Evolutionary conservation across 2,329 filamentous ascomycete species (phyloP).

Genomic region (Chaetomiaceae sp.): DNA sequence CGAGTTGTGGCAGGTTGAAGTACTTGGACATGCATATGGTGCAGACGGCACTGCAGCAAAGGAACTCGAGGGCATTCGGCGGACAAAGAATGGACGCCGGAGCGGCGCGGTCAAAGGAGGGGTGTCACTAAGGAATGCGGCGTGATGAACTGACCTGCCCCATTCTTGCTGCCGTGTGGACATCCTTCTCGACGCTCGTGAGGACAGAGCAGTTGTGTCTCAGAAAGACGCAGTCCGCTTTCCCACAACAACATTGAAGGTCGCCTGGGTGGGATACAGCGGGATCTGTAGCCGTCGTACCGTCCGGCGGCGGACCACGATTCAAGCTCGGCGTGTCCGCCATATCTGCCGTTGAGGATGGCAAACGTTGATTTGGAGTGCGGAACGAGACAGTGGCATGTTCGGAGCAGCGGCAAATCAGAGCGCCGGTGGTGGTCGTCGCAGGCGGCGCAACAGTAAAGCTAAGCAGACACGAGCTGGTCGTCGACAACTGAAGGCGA

Average conservation of each 20-base stretch:
- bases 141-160: conserved; percentile 67
- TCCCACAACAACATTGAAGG: conserved; percentile 78
- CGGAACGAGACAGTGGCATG: conserved; percentile 10
- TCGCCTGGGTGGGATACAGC: conserved; percentile 10
- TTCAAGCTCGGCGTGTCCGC: conserved; percentile 3
- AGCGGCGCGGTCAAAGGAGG: not conserved
- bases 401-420: too few species aligned
- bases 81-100: conserved; percentile 8
- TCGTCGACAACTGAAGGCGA: too few species aligned
- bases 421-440: too few species aligned
- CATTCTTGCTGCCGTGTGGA: conserved; percentile 76
- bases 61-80: not conserved
- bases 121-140: conserved; percentile 22
- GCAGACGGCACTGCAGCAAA: not conserved
- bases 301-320: not conserved
- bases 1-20: too few species aligned
- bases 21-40: too few species aligned
- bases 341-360: conserved; percentile 17
- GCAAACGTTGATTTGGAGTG: conserved; percentile 2
- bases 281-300: not conserved
- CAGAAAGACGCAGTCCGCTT: conserved; percentile 69
- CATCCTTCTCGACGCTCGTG: conserved; percentile 78
- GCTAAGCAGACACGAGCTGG: too few species aligned
- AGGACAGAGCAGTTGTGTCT: conserved; percentile 73
- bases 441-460: too few species aligned